phyloP scores from a whole-genome alignment of 2,329 filamentous ascomycete genomes.

The Penicillium sp. region DNA sequence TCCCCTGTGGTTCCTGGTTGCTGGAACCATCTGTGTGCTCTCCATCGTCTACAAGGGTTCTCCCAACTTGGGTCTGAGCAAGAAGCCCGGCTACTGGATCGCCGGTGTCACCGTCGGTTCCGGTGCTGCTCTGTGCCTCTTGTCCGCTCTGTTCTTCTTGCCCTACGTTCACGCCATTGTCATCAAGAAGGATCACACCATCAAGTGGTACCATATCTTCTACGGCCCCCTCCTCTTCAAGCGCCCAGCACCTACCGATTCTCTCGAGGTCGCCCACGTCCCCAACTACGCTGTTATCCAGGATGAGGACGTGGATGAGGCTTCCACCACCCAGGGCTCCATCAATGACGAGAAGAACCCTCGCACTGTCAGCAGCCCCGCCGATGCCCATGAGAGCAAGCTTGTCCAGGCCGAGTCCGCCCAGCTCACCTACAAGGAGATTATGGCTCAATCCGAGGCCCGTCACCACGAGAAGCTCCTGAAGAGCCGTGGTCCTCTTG shows the following conservation, averaged over 20 bases:
- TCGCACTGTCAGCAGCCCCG: conserved; percentile 25
- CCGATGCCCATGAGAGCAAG: conserved; percentile 40
- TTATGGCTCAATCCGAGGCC: conserved; percentile 60
- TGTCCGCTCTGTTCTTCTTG: conserved; percentile 72
- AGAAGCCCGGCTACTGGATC: conserved; percentile 66
- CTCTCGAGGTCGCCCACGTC: conserved; percentile 60
- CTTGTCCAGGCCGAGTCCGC: conserved; percentile 53
- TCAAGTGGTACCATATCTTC: conserved; percentile 67
- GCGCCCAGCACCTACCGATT: conserved; percentile 59
- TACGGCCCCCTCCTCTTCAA: conserved; percentile 66
- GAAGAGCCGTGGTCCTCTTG: conserved; percentile 68
- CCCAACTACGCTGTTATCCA: conserved; percentile 80
- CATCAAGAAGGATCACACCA: conserved; percentile 67
- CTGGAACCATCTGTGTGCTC: conserved; percentile 72
- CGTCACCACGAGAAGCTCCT: conserved; percentile 66
- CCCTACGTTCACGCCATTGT: conserved; percentile 69
- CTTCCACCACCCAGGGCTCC: conserved; percentile 34
- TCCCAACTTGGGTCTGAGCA: conserved; percentile 65
- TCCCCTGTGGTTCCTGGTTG: conserved; percentile 77
- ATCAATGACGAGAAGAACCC: conserved; percentile 34
- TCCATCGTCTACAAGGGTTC: conserved; percentile 83
- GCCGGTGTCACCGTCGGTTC: conserved; percentile 67
- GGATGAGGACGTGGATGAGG: conserved; percentile 58
- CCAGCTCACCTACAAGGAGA: conserved; percentile 64
- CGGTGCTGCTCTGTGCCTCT: conserved; percentile 61